Percentiles rank a stretch among this genome's conserved stretches.
These are phyloP conservation scores for Serendipita sp. DNA, from an alignment of 1,284 basidiomycete genomes.

Conservation along the genomic window DNA sequence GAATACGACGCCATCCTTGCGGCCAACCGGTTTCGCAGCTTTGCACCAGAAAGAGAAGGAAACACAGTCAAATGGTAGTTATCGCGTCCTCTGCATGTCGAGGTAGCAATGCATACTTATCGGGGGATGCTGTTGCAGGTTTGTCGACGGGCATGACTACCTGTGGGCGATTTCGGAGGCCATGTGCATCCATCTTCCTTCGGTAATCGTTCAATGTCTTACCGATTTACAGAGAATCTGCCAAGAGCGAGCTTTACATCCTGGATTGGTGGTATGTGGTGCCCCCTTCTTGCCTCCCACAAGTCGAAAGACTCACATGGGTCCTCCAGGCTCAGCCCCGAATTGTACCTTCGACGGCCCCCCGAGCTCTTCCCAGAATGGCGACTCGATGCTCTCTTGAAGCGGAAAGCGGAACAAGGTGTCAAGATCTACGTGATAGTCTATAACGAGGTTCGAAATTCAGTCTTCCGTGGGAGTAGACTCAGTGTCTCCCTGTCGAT, in stretches of 20 bases:
- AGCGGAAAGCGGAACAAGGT: slow-evolving; percentile 79
- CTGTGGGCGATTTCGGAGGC: slow-evolving; percentile 3
- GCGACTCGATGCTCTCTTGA: slow-evolving; percentile 70
- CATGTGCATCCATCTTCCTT: background rate
- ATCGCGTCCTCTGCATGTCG: background rate
- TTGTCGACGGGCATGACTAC: slow-evolving; percentile 66
- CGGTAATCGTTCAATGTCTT: slow-evolving; percentile 37
- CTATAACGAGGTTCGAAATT: slow-evolving; percentile 59
- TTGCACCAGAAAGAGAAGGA: slow-evolving; percentile 52
- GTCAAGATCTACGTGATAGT: slow-evolving; percentile 81
- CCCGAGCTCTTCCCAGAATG: slow-evolving; percentile 70
- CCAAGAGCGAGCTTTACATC: slow-evolving; percentile 60
- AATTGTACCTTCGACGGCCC: slow-evolving; percentile 82
- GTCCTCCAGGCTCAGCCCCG: slow-evolving; percentile 56
- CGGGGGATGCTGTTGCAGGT: slow-evolving; percentile 30
- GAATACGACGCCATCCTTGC: background rate
- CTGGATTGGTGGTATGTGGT: slow-evolving; percentile 59
- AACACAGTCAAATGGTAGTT: slow-evolving; percentile 76
- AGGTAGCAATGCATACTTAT: background rate
- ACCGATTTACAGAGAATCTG: slow-evolving; percentile 32
- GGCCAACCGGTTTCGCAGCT: slow-evolving; percentile 51
- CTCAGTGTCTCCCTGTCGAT: background rate
- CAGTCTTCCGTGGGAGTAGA: background rate
- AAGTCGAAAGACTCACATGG: background rate
- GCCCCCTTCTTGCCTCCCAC: background rate